Evolutionary conservation across 2,329 filamentous ascomycete genomes (phyloP).

Genomic region (Scedosporium minutisporum): DNA sequence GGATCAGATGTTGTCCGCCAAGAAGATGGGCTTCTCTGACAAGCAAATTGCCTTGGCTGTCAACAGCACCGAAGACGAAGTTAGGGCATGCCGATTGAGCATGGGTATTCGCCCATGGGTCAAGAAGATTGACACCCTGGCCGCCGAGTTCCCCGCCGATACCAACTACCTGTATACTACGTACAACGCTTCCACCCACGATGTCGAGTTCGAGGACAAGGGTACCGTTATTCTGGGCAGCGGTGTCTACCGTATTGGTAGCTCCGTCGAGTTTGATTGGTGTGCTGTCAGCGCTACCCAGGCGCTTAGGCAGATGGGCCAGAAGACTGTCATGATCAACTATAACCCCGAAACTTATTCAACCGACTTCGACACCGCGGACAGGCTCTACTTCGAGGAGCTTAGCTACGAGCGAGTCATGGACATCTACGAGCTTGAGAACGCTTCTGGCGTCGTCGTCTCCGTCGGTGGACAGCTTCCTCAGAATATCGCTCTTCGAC

Average conservation of each 20-base stretch:
- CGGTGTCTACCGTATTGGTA: constrained; percentile 95
- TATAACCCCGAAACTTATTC: constrained; percentile 72
- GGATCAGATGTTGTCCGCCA: constrained; percentile 80
- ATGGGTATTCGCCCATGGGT: constrained; percentile 93
- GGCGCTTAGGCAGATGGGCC: constrained; percentile 73
- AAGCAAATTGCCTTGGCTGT: constrained; percentile 85
- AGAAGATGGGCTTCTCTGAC: constrained; percentile 97
- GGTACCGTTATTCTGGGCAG: constrained; percentile 83
- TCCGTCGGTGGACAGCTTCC: constrained; percentile 93
- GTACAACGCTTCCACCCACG: constrained; percentile 91
- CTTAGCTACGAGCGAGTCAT: constrained; percentile 94
- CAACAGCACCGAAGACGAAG: constrained; percentile 77
- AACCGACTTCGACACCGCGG: constrained; percentile 83
- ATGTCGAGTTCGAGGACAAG: constrained; percentile 88
- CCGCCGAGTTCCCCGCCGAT: constrained; percentile 89
- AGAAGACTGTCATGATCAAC: constrained; percentile 99
- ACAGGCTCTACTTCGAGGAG: constrained; percentile 94
- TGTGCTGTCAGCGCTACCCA: constrained; percentile 86
- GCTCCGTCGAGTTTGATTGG: constrained; percentile 98
- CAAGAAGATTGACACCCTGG: constrained; percentile 88
- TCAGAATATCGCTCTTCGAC: constrained; percentile 90
- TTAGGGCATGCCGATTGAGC: constrained; percentile 72
- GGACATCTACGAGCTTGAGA: constrained; percentile 96
- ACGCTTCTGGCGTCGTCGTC: constrained; percentile 77
- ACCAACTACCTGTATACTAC: constrained; percentile 97